Evolutionary conservation across 2,329 filamentous ascomycete genomes (phyloP), one percentile per base, ranked within the genome.

Genomic region (Phialophora chinensis): DNA sequence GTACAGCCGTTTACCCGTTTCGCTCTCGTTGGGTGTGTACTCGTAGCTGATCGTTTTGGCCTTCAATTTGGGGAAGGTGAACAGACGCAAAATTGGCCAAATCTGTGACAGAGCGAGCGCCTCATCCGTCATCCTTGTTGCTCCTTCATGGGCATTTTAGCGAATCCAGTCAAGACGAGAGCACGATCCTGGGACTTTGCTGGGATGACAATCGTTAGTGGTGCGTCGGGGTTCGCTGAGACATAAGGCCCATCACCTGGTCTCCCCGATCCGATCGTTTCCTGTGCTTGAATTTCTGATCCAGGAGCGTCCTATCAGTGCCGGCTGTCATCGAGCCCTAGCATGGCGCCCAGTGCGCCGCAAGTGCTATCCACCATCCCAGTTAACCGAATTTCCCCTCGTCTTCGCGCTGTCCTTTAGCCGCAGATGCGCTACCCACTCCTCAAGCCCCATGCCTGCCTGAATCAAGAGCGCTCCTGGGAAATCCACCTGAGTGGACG

Each of bases 121-220:
- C 66, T 47, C 66, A 38, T 50, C 54, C 66, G 66, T 68, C 66
- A 68, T 66, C 14, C 52, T 31, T 14, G 31, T 54, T 35, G 44
- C 33, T 58, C 33, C 38, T 56, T 27, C 33, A 35, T 17, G 50
- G 54, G 38, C 38, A 8, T 20, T 35, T 65, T 65, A 55, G 66
- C 63, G 63, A 68, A 61, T 57, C 31, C n/a, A 35, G 27, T 52
- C n/a, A 14, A n/a, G 57, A 27, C 17, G 62, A 57, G 65, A 29
- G 33, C 49, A 29, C 49, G 50, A 62, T 33, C 23, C 53, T 38
- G 33, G n/a, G 58, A 29, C 42, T 38, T 49, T 33, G 20, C 25
- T 35, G 14, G 25, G 25, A 29, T 33, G 33, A 25, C 4, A 14
- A 50, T 50, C 25, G 20, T 23, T 49, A 49, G 35, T 59, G 56